Conservation (phyloP, 2,329 filamentous ascomycete species). For the Fusarium odoratissimum region DNA sequence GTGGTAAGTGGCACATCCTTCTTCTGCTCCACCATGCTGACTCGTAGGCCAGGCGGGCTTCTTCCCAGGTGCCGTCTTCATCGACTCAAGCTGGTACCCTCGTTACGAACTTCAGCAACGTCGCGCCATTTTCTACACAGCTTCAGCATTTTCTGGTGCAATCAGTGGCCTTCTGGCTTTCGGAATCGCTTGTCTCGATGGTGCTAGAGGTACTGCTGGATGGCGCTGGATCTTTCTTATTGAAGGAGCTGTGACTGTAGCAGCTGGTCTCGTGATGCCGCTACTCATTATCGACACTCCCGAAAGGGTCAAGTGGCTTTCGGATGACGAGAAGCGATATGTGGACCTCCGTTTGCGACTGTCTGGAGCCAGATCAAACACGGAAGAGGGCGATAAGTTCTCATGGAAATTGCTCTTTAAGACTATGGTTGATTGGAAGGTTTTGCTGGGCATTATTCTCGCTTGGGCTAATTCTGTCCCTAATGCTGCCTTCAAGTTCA, state of each 20-base stretch:
- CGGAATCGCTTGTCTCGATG: constrained; percentile 58
- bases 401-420: constrained; percentile 43
- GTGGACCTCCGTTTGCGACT: constrained; percentile 43
- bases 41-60: constrained; percentile 51
- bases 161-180: constrained; percentile 59
- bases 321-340: constrained; percentile 51
- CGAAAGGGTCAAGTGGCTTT: constrained; percentile 48
- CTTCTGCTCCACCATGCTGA: not conserved
- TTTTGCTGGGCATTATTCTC: constrained; percentile 48
- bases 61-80: constrained; percentile 48
- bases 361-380: constrained; percentile 47
- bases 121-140: constrained; percentile 51
- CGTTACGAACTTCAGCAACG: constrained; percentile 46
- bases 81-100: constrained; percentile 48
- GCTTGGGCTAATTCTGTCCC: constrained; percentile 48
- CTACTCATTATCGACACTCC: constrained; percentile 59
- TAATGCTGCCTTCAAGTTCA: constrained; percentile 43
- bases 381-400: constrained; percentile 41
- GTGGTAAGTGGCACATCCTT: not conserved
- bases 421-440: constrained; percentile 57
- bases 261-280: constrained; percentile 46
- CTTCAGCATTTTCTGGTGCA: constrained; percentile 53
- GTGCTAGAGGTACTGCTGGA: constrained; percentile 53
- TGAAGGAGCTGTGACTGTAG: constrained; percentile 58
- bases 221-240: constrained; percentile 68